Conservation (phyloP, 2,329 filamentous ascomycete genomes). For the Scedosporium dehoogii region DNA sequence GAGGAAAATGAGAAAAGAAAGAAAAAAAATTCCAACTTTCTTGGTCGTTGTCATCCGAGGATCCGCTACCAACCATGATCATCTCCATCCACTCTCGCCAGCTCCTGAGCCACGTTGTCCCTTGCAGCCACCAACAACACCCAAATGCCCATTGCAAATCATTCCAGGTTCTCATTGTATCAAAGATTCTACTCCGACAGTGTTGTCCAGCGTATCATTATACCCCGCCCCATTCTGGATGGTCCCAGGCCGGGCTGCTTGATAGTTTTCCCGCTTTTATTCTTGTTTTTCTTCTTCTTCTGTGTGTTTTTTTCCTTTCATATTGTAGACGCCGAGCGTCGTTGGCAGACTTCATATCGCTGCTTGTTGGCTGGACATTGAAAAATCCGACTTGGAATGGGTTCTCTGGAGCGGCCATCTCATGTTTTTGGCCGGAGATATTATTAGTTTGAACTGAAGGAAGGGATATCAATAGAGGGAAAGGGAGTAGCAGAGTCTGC, state of each 20-base stretch:
- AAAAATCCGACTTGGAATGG: not conserved
- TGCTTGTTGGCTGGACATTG: not conserved
- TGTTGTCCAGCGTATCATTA: not conserved
- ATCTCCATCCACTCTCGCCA: too few relatives aligned
- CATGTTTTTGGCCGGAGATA: not conserved
- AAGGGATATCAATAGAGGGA: not conserved
- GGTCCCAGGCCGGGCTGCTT: not conserved
- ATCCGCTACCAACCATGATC: not conserved
- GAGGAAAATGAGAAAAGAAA: constrained; percentile 7
- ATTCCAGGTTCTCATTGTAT: too few relatives aligned
- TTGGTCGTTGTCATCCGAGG: not conserved
- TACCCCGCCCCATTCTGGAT: not conserved
- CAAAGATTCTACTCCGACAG: too few relatives aligned
- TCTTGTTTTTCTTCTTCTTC: not conserved
- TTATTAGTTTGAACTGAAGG: not conserved
- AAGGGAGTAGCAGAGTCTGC: not conserved
- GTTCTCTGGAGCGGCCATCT: not conserved
- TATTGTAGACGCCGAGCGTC: not conserved
- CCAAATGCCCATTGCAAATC: too few relatives aligned
- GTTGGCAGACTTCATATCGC: not conserved
- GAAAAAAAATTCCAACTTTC: not conserved
- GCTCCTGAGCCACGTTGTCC: too few relatives aligned
- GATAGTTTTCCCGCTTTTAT: not conserved
- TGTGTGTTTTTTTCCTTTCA: not conserved
- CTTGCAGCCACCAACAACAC: too few relatives aligned